Conservation (phyloP, 306 rosid genomes). For the Hippophae tibetana region DNA sequence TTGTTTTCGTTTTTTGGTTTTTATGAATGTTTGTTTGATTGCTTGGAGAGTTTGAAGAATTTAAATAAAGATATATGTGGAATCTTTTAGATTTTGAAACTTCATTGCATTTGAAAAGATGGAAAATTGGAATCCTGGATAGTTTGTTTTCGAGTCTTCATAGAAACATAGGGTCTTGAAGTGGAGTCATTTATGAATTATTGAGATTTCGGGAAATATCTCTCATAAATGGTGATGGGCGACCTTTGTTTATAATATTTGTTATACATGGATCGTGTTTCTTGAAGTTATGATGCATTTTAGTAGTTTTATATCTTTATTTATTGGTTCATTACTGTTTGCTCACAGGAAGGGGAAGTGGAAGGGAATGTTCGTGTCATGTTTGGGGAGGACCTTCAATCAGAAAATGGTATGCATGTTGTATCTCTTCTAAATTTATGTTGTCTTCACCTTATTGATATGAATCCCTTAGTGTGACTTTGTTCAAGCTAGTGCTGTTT, state of each 20-base stretch:
- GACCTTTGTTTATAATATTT: too few relatives aligned
- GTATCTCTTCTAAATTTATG: not conserved
- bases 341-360: conserved; percentile 66
- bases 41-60: not conserved
- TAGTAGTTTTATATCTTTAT: too few relatives aligned
- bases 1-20: not conserved
- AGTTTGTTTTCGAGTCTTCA: too few relatives aligned
- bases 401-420: conserved; percentile 37
- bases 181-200: too few relatives aligned
- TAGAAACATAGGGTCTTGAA: too few relatives aligned
- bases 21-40: not conserved
- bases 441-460: not conserved
- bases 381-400: conserved; percentile 41
- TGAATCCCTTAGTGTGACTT: not conserved
- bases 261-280: too few relatives aligned
- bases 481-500: not conserved
- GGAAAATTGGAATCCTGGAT: not conserved
- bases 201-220: too few relatives aligned
- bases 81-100: not conserved
- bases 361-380: conserved; percentile 41
- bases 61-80: not conserved
- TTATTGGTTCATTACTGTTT: not conserved
- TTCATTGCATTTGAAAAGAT: not conserved
- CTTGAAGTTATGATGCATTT: too few relatives aligned
- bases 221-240: too few relatives aligned